Percentiles rank a stretch among this genome's conserved stretches.
Evolutionary conservation across 148 eudicot genomes (phyloP).

Genomic region (Silene conica): DNA sequence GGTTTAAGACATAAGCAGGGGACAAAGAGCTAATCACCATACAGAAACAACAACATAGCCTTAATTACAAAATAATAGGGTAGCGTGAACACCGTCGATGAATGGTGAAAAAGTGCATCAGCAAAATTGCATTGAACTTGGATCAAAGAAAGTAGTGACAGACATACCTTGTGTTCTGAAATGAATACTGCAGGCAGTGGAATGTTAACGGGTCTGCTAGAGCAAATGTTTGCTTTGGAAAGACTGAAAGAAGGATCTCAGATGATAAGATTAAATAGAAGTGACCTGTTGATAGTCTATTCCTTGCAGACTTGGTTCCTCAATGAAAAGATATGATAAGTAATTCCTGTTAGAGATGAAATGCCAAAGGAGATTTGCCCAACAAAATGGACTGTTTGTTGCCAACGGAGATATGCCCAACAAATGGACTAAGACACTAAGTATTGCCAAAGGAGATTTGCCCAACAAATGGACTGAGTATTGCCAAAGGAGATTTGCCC

Average conservation of each 20-base stretch:
- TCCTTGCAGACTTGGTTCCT: slow-evolving; percentile 23
- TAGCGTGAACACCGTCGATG: neutral
- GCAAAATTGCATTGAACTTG: neutral
- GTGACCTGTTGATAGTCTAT: slow-evolving; percentile 4
- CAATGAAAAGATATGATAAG: slow-evolving; percentile 25
- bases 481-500: slow-evolving; percentile 40
- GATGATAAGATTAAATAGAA: slow-evolving; percentile 15
- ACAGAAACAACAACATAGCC: neutral
- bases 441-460: slow-evolving; percentile 74
- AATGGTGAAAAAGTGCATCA: neutral
- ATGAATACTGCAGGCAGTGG: neutral
- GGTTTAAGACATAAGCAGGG: neutral
- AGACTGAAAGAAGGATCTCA: slow-evolving; percentile 10
- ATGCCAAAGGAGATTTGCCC: slow-evolving; percentile 62
- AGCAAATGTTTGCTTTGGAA: neutral
- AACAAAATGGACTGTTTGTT: no score
- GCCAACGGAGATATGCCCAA: slow-evolving; percentile 61
- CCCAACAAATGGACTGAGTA: slow-evolving; percentile 37
- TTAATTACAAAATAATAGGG: neutral
- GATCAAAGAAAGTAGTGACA: neutral
- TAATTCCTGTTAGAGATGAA: slow-evolving; percentile 29
- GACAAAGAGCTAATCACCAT: neutral
- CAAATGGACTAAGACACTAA: slow-evolving; percentile 15
- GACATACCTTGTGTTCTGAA: slow-evolving; percentile 13
- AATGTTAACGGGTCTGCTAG: neutral